Conservation (phyloP, 2,329 filamentous ascomycete genomes). For the Leptosphaerulina australis region DNA sequence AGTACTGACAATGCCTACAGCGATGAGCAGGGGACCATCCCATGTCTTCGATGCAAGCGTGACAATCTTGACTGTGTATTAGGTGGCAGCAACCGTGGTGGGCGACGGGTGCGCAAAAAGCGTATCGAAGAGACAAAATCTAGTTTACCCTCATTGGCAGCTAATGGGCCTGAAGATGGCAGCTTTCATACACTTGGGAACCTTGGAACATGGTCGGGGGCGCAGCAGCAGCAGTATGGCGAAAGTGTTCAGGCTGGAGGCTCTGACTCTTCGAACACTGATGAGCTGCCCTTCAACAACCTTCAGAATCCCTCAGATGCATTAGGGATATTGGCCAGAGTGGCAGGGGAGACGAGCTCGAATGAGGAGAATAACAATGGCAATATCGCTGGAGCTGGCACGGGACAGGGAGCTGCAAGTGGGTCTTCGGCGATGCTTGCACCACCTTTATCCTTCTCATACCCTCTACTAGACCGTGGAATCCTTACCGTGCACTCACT, state of each 20-base stretch:
- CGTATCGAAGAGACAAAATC: slow-evolving; percentile 24
- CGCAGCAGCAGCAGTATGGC: slow-evolving; percentile 21
- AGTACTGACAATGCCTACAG: slow-evolving; percentile 23
- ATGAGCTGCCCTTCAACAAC: slow-evolving; percentile 50
- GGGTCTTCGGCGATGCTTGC: slow-evolving; percentile 25
- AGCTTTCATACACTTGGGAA: slow-evolving; percentile 47
- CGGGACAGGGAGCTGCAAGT: slow-evolving; percentile 18
- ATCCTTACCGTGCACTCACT: slow-evolving; percentile 55
- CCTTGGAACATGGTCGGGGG: slow-evolving; percentile 44
- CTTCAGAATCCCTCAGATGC: slow-evolving; percentile 58
- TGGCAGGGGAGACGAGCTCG: slow-evolving; percentile 49
- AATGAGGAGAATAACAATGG: slow-evolving; percentile 32
- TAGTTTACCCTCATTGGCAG: slow-evolving; percentile 33
- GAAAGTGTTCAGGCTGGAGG: slow-evolving; percentile 34
- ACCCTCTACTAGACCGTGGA: slow-evolving; percentile 51
- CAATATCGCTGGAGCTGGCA: not conserved
- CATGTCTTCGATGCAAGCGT: slow-evolving; percentile 63
- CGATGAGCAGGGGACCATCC: slow-evolving; percentile 58
- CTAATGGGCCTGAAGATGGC: slow-evolving; percentile 41
- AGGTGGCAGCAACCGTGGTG: slow-evolving; percentile 64
- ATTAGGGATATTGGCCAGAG: slow-evolving; percentile 55
- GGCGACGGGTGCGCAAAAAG: slow-evolving; percentile 63
- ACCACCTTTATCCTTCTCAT: slow-evolving; percentile 50
- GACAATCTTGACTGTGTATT: slow-evolving; percentile 65
- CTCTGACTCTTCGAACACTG: slow-evolving; percentile 41